phyloP scores from a whole-genome alignment of 495 filamentous ascomycete genomes.

The Neurospora tetrasperma region DNA sequence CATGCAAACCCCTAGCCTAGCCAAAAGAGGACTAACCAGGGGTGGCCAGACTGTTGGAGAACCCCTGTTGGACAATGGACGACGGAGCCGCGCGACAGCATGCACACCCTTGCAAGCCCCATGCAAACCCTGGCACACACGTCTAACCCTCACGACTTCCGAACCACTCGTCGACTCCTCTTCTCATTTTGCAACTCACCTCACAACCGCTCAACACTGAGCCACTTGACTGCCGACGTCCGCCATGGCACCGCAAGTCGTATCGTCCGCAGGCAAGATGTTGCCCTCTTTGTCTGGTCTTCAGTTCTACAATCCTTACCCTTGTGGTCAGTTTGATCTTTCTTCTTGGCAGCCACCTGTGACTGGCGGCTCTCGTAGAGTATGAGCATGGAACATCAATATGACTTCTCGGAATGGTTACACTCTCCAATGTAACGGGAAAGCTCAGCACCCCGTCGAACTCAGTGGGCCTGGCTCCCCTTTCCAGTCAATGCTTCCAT shows the following conservation, averaged over 20 bases:
- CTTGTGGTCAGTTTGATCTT: neutral
- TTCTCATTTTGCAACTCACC: neutral
- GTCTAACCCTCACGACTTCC: neutral
- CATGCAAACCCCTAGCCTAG: neutral
- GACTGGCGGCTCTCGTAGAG: neutral
- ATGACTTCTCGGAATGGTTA: neutral
- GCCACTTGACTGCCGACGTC: neutral
- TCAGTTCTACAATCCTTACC: neutral
- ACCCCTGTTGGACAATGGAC: neutral
- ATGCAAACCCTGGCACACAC: neutral
- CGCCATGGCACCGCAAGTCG: neutral
- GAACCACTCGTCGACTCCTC: neutral
- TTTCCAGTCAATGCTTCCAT: neutral
- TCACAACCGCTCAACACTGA: neutral
- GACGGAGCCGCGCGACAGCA: neutral
- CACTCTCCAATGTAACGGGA: neutral
- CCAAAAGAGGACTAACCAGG: neutral
- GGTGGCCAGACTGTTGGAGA: neutral
- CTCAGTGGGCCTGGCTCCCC: neutral
- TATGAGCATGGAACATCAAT: neutral
- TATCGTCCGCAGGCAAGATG: neutral
- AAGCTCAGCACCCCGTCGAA: neutral
- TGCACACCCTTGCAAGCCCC: neutral
- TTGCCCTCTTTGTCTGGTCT: neutral
- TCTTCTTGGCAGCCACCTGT: neutral